phyloP scores from a whole-genome alignment of 495 filamentous ascomycete species.

The Penicillium alfredii region DNA sequence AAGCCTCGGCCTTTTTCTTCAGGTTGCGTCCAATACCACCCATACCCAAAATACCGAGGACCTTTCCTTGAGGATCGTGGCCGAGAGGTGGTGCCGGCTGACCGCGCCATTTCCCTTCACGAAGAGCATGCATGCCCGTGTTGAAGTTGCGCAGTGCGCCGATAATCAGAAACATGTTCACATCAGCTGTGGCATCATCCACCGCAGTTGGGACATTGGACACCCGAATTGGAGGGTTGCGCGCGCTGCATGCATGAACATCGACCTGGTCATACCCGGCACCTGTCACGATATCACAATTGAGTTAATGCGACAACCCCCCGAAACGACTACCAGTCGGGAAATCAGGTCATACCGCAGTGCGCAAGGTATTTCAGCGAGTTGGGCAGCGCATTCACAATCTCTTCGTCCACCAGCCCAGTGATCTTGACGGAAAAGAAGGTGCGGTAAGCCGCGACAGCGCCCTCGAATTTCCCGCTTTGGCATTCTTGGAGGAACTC shows the following conservation, averaged over 20 bases:
- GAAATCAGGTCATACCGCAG: conserved; percentile 45
- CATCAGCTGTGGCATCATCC: conserved; percentile 76
- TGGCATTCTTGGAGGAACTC: conserved; percentile 71
- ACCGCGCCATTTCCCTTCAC: conserved; percentile 54
- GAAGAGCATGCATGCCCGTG: conserved; percentile 53
- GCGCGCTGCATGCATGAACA: conserved; percentile 61
- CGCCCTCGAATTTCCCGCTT: conserved; percentile 60
- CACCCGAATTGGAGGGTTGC: conserved; percentile 53
- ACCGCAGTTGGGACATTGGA: conserved; percentile 78
- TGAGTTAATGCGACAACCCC: background rate
- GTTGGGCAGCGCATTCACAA: conserved; percentile 54
- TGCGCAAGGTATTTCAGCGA: conserved; percentile 50
- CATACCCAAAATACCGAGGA: conserved; percentile 76
- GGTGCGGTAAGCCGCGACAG: conserved; percentile 69
- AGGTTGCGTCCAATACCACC: conserved; percentile 72
- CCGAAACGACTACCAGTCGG: too few relatives aligned
- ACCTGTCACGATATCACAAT: conserved; percentile 28
- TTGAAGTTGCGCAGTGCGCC: conserved; percentile 71
- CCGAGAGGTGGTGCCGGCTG: conserved; percentile 43
- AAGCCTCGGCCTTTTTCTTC: conserved; percentile 50
- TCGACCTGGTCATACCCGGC: conserved; percentile 81
- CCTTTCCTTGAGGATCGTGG: conserved; percentile 60
- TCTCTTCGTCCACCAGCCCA: conserved; percentile 60
- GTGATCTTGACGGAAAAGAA: conserved; percentile 63
- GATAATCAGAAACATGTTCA: conserved; percentile 70